Conservation (phyloP, 1,139 yeast species). For the Debaryomyces robertsiae region DNA sequence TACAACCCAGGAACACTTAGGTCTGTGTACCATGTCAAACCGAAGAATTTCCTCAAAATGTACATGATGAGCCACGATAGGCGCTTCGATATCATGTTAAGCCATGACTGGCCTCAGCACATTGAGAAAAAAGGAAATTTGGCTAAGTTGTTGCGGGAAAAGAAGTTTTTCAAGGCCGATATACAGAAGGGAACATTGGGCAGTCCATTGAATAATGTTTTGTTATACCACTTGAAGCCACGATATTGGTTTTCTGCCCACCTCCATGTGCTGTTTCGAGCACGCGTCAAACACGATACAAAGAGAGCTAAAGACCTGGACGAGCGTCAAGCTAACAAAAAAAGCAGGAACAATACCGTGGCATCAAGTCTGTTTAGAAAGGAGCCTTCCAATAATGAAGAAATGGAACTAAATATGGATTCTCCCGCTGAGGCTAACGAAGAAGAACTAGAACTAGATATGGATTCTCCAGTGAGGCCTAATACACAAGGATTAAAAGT, state of each 20-base stretch:
- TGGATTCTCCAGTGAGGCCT: constrained; percentile 19
- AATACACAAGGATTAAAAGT: constrained; percentile 41
- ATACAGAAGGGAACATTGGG: constrained; percentile 66
- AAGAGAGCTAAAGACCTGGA: constrained; percentile 4
- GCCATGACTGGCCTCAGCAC: constrained; percentile 96
- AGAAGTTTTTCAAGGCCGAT: constrained; percentile 72
- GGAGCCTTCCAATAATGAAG: constrained; percentile 17
- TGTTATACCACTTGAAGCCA: constrained; percentile 62
- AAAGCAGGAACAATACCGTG: constrained; percentile 20
- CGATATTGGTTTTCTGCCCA: constrained; percentile 87
- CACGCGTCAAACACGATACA: constrained; percentile 33
- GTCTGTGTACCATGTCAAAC: constrained; percentile 75
- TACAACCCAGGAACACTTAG: constrained; percentile 47
- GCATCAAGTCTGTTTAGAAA: constrained; percentile 46
- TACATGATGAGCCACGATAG: constrained; percentile 29
- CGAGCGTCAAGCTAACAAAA: background rate
- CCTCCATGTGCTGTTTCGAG: constrained; percentile 75
- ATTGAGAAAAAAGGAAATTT: constrained; percentile 68
- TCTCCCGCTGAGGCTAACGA: constrained; percentile 13
- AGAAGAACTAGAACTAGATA: constrained; percentile 46
- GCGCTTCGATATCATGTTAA: constrained; percentile 54
- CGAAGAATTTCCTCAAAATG: constrained; percentile 62
- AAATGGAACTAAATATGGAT: constrained; percentile 20
- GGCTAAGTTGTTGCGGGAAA: constrained; percentile 47
- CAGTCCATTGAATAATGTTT: constrained; percentile 64